Percentiles rank a stretch among this genome's conserved stretches.
Evolutionary conservation across 129 eudicot species (phyloP).

Genomic region (Smallanthus sonchifolius): DNA sequence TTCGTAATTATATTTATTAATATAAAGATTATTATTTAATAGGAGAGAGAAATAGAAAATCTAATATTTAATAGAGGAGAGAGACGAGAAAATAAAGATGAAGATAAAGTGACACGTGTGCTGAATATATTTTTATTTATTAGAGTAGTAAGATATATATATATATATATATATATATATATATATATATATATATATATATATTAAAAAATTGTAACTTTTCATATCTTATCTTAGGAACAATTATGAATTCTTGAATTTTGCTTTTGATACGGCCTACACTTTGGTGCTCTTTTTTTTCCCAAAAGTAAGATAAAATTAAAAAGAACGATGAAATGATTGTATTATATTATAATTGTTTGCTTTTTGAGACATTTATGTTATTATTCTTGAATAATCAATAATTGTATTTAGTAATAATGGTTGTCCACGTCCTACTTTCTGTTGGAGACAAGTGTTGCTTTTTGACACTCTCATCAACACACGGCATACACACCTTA

Average conservation of each 20-base stretch:
- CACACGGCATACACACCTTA: slow-evolving; percentile 17
- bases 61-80: too few species aligned
- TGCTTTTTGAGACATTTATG: too few species aligned
- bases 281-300: slow-evolving; percentile 1
- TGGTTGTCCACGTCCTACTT: slow-evolving; percentile 21
- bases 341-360: background rate
- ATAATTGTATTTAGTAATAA: background rate
- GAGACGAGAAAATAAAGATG: too few species aligned
- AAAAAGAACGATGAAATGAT: background rate
- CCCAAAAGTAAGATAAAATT: background rate
- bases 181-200: background rate
- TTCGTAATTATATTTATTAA: too few species aligned
- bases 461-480: slow-evolving; percentile 8
- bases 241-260: background rate
- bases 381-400: background rate
- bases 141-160: too few species aligned
- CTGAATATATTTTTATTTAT: too few species aligned
- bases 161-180: too few species aligned
- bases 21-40: too few species aligned
- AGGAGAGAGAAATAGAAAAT: too few species aligned
- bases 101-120: too few species aligned
- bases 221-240: background rate
- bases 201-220: background rate
- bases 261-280: background rate
- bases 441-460: slow-evolving; percentile 24